A percentile compares a stretch with the other conserved stretches of the same genome.
Evolutionary conservation across 495 filamentous ascomycete species (phyloP).

Genomic region (Saxophila tyrrhenica): DNA sequence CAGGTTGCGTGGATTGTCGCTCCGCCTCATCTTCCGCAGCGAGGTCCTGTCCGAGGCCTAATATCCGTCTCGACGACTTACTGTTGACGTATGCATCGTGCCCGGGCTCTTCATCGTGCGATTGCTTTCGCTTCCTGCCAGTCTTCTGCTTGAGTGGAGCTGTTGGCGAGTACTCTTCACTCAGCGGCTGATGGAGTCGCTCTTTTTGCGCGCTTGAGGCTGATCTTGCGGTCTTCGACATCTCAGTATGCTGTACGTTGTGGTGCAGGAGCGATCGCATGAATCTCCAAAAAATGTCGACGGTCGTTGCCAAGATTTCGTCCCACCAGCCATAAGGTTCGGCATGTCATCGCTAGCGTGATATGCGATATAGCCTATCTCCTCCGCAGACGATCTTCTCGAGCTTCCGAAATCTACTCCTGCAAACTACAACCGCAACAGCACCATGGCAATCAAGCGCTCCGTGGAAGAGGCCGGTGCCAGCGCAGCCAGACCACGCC

Average conservation of each 20-base stretch:
- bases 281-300: background rate
- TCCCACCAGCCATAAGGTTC: background rate
- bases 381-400: too few relatives aligned
- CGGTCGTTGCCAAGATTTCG: conserved; percentile 7
- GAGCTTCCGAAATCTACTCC: too few relatives aligned
- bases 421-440: too few relatives aligned
- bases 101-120: conserved; percentile 39
- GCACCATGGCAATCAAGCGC: background rate
- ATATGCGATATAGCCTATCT: background rate
- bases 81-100: conserved; percentile 69
- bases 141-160: conserved; percentile 29
- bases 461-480: background rate
- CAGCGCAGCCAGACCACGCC: background rate
- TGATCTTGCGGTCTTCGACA: conserved; percentile 10
- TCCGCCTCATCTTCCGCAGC: conserved; percentile 61
- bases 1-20: conserved; percentile 25
- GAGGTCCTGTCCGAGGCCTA: conserved; percentile 74
- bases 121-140: conserved; percentile 26
- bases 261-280: background rate
- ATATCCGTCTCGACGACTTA: conserved; percentile 73
- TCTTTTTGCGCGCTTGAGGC: conserved; percentile 8
- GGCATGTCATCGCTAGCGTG: background rate
- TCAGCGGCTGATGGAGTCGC: conserved; percentile 30
- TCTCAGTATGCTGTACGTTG: background rate
- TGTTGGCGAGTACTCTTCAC: conserved; percentile 32